These are phyloP conservation scores for Encephalitozoon romaleae DNA, from an alignment of 371 early-diverging fungal genomes.

Conservation along the genomic window DNA sequence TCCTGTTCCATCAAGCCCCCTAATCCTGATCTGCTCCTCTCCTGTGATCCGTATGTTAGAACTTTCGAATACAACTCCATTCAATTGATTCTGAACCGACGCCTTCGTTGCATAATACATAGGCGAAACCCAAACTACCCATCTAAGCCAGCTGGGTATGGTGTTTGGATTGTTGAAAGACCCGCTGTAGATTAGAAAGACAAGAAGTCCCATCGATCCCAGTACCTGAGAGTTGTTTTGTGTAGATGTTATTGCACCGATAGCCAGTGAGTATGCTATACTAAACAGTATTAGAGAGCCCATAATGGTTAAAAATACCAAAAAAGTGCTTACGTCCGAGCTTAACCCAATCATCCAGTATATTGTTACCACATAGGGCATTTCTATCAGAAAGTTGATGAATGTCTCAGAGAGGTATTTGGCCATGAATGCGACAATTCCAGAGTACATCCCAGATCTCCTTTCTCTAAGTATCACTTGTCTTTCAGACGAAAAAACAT, in stretches of 20 bases:
- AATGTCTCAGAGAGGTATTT: constrained; percentile 60
- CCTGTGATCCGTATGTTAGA: neutral
- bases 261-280: constrained; percentile 58
- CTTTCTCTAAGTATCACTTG: constrained; percentile 63
- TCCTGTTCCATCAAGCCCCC: constrained; percentile 11
- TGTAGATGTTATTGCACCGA: constrained; percentile 60
- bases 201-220: constrained; percentile 60
- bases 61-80: constrained; percentile 13
- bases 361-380: constrained; percentile 51
- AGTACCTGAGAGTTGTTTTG: constrained; percentile 61
- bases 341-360: constrained; percentile 62
- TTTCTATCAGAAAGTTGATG: constrained; percentile 38
- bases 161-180: constrained; percentile 59
- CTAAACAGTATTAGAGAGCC: constrained; percentile 50
- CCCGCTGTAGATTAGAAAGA: constrained; percentile 63
- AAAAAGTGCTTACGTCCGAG: constrained; percentile 38
- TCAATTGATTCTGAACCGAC: constrained; percentile 32
- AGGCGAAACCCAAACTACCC: constrained; percentile 62
- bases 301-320: constrained; percentile 57
- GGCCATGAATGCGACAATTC: constrained; percentile 61
- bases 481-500: constrained; percentile 58
- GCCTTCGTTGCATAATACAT: constrained; percentile 58
- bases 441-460: constrained; percentile 61
- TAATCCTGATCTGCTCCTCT: constrained; percentile 10
- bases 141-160: constrained; percentile 59